Base-by-base conservation (phyloP, 306 rosid species). In the Rosa rugosa region DNA sequence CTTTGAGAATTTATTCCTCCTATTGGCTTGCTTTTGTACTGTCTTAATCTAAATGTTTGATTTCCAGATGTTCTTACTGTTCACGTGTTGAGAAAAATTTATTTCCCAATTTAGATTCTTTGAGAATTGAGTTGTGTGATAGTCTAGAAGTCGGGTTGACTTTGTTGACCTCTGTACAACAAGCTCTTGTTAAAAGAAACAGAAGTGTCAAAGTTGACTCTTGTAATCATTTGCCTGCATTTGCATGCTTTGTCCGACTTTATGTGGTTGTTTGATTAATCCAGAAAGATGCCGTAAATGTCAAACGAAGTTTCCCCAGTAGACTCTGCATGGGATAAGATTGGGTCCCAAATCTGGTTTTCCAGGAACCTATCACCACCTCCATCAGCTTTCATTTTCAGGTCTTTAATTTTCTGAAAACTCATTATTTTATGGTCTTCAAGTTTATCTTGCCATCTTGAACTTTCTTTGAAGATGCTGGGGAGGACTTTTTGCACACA, bases 401-500 rank as follows among this genome's bases (percentile, higher is more conserved):
- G 36, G 36, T 59, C 66, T 7, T 11, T 23, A 23, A 23, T 11
- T 11, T 59, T 59, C 66, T 59, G 38, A 59, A 23, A 59, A 11
- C 66, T 23, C 36, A 59, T 23, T 59, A 25, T 59, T 27, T 25
- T 4, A 8, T 46, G 44, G 23, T 23, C 20, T 14, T 49, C 56
- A 27, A 49, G 25, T 6, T 23, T 31, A 25, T 38, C 6, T 53
- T 53, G 17, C 67, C 22, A 0, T 38, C 22, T 38, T 20, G 40
- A 54, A n/a, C 2, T 38, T 73, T 54, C 77, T n/a, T 13, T 31
- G 67, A 54, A 73, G 67, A 73, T 73, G 9, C 66, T 16, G 63
- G 27, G 27, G 47, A 51, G 46, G 40, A 72, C 75, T 49, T 71
- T 46, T 23, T 14, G 60, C 25, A 27, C 62, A 71, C 41, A 34